Evolutionary conservation across 1,284 basidiomycete species (phyloP).

Genomic region (Athelia psychrophila): DNA sequence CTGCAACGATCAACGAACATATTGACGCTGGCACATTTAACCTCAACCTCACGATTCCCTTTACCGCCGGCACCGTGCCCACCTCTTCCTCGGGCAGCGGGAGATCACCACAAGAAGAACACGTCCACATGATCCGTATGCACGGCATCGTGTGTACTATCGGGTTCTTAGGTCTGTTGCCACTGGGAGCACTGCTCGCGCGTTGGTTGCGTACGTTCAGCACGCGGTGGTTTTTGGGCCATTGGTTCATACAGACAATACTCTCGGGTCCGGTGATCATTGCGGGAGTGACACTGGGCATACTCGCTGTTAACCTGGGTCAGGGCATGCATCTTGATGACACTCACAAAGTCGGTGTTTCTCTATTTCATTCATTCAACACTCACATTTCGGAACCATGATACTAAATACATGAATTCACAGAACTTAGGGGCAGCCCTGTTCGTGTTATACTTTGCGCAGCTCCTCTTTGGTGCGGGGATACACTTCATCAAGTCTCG

Average conservation of each 20-base stretch:
- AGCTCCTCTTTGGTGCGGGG: conserved; percentile 53
- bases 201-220: conserved; percentile 55
- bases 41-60: conserved; percentile 40
- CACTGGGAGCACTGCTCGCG: conserved; percentile 55
- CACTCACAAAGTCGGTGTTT: conserved; percentile 43
- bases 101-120: conserved; percentile 27
- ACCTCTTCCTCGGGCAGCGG: conserved; percentile 6
- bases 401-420: background rate
- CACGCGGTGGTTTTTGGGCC: conserved; percentile 52
- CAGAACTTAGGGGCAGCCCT: conserved; percentile 57
- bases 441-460: conserved; percentile 58
- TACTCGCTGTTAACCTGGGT: conserved; percentile 39
- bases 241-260: conserved; percentile 47
- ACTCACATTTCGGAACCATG: background rate
- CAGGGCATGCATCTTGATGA: conserved; percentile 40
- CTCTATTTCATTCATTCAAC: too few species aligned
- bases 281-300: conserved; percentile 46
- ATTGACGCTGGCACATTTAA: conserved; percentile 31
- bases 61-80: conserved; percentile 8
- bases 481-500: conserved; percentile 56
- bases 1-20: conserved; percentile 42
- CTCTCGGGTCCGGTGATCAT: conserved; percentile 49
- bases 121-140: conserved; percentile 45
- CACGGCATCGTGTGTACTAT: conserved; percentile 51
- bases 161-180: conserved; percentile 59